Evolutionary conservation across 192 early-diverging fungal species (phyloP), one percentile per base, ranked within the genome.

Genomic region (Mortierella claussenii): DNA sequence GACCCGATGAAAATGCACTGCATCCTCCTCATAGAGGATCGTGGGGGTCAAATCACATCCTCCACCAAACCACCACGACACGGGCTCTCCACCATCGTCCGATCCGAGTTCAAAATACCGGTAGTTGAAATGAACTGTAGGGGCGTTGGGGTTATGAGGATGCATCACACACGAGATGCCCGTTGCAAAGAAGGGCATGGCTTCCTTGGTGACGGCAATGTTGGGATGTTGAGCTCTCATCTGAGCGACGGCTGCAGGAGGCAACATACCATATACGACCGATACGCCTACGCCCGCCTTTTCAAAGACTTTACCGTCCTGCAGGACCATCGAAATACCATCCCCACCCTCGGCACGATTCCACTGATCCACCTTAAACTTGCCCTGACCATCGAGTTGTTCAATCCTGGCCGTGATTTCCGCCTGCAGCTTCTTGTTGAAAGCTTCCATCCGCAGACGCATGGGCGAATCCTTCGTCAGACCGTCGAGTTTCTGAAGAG

Each of bases 261-360:
- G 88, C 51, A 97, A 83, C 67, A 94, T 90, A 32, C 90, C 91
- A 50, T 94, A 88, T 12, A 99, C 92, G 45, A 96, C 83, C 13
- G 94, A 96, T 73, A 97, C 88, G 60, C 91, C 92, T 27, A 99
- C 97, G n/a, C 96, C 97, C 12, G 96, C 97, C 88, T 99, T 97
- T 71, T 97, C 95, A 82, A 95, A 95, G 21, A 94, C 94, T 47
- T 90, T 90, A 57, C 96, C 96, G 46, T 94, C 92, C 68, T 96
- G 93, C 31, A 99, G 68, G 10, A 98, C 93, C 79, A 93, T 94
- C 21, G 96, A 95, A 50, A 94, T 89, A 24, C 97, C 97, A 44
- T 92, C 91, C 10, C 97, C 97, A 32, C 96, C 96, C 69, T 98
- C 95, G n/a, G 80, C 79, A 21, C 97, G 87, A 51, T 88, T 75